Evolutionary conservation across 768 basidiomycete species (phyloP).

Genomic region (Lentinula edodes): DNA sequence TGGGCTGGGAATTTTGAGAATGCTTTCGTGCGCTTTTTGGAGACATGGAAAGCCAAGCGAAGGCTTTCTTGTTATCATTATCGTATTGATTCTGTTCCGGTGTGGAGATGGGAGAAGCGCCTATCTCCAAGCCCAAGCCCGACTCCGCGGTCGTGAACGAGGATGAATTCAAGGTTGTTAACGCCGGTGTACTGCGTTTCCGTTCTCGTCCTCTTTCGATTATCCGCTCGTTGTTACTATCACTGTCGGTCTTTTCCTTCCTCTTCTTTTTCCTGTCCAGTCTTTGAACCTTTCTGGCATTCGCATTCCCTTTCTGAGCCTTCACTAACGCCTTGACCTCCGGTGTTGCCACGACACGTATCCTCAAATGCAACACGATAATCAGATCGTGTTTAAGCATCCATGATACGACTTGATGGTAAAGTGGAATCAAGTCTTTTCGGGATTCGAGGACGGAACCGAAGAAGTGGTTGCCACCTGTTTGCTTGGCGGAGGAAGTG

Average conservation of each 20-base stretch:
- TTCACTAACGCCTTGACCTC: slow-evolving; percentile 72
- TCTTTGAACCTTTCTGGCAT: not conserved
- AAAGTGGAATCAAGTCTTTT: slow-evolving; percentile 62
- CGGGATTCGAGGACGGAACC: slow-evolving; percentile 62
- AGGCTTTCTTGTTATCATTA: slow-evolving; percentile 6
- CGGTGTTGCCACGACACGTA: slow-evolving; percentile 75
- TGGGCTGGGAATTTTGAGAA: slow-evolving; percentile 21
- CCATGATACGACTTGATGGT: slow-evolving; percentile 85
- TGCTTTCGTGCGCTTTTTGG: slow-evolving; percentile 47
- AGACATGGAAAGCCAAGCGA: slow-evolving; percentile 50
- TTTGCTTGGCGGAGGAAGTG: slow-evolving; percentile 54
- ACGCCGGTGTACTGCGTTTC: slow-evolving; percentile 5
- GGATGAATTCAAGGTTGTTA: slow-evolving; percentile 10
- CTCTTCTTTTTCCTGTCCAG: not conserved
- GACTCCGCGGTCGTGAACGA: not conserved
- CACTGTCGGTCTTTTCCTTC: slow-evolving; percentile 9
- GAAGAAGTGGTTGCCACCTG: slow-evolving; percentile 66
- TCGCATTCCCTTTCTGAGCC: slow-evolving; percentile 27
- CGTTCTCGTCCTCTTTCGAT: slow-evolving; percentile 15
- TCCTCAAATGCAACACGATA: slow-evolving; percentile 77
- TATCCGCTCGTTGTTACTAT: slow-evolving; percentile 11
- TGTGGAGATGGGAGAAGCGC: not conserved
- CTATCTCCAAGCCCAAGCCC: not conserved
- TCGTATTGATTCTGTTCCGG: not conserved
- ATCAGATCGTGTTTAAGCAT: slow-evolving; percentile 85